Conservation (phyloP, 108 stramenopile genomes). For the Skeletonema tropicum region DNA sequence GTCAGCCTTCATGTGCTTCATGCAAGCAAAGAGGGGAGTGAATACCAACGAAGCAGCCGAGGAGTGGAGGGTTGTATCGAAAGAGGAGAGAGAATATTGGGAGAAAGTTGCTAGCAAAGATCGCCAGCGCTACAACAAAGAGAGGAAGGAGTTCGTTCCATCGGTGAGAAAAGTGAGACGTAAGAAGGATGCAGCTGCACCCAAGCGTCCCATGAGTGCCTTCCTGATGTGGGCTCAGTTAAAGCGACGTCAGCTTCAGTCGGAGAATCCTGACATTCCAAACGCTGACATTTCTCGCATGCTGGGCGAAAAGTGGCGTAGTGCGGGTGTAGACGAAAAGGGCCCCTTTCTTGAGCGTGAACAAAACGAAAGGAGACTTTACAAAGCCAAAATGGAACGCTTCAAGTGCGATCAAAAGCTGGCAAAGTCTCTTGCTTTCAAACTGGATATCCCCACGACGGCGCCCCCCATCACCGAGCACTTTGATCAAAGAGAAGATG, state of each 20-base stretch:
- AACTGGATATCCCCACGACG: not conserved
- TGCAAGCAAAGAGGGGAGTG: conserved; percentile 22
- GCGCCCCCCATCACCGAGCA: not conserved
- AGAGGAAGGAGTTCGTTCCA: conserved; percentile 27
- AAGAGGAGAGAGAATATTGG: conserved; percentile 30
- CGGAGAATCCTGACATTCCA: conserved; percentile 42
- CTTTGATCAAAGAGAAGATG: conserved; percentile 33
- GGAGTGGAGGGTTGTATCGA: conserved; percentile 37
- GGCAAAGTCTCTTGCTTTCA: conserved; percentile 14
- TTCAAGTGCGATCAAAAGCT: conserved; percentile 43
- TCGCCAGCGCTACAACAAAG: conserved; percentile 33
- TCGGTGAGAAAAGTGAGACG: conserved; percentile 30
- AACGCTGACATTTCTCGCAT: conserved; percentile 48
- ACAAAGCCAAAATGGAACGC: conserved; percentile 41
- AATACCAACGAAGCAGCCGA: conserved; percentile 34
- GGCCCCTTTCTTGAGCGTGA: conserved; percentile 42
- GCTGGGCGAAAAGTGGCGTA: conserved; percentile 36
- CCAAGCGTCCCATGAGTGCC: conserved; percentile 45
- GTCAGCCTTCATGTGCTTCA: conserved; percentile 50
- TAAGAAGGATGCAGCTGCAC: conserved; percentile 48
- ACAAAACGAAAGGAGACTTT: conserved; percentile 28
- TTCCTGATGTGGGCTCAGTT: conserved; percentile 46
- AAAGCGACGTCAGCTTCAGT: conserved; percentile 19
- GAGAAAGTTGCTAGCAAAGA: conserved; percentile 23
- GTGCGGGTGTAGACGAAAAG: conserved; percentile 17